Evolutionary conservation across 352 stramenopile genomes (phyloP).

Genomic region (Phytophthora pini): DNA sequence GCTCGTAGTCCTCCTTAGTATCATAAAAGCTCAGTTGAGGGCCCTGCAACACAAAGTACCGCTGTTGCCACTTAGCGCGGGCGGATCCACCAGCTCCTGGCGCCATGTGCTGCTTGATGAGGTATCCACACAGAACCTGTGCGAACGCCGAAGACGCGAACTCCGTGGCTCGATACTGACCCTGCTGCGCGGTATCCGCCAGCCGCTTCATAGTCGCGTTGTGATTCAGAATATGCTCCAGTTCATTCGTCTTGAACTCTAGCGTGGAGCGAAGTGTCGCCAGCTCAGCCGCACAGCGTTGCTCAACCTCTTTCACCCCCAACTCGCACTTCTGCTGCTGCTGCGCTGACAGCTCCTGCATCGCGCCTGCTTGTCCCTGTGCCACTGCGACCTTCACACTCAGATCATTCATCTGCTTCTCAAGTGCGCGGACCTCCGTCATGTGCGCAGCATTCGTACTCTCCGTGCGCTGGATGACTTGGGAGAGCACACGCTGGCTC

Average conservation of each 20-base stretch:
- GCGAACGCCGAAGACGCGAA: slow-evolving; percentile 76
- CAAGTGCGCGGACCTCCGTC: slow-evolving; percentile 73
- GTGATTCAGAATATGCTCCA: slow-evolving; percentile 89
- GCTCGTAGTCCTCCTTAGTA: slow-evolving; percentile 89
- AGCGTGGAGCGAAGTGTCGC: slow-evolving; percentile 67
- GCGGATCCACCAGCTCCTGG: slow-evolving; percentile 43
- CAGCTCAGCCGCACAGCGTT: slow-evolving; percentile 75
- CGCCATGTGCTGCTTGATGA: slow-evolving; percentile 86
- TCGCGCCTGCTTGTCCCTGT: slow-evolving; percentile 80
- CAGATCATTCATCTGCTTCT: slow-evolving; percentile 84
- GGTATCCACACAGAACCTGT: slow-evolving; percentile 78
- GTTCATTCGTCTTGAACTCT: slow-evolving; percentile 89
- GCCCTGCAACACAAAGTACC: slow-evolving; percentile 88
- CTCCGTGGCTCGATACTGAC: slow-evolving; percentile 87
- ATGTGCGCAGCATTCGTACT: slow-evolving; percentile 78
- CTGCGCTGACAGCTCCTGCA: slow-evolving; percentile 81
- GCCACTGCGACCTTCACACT: slow-evolving; percentile 84
- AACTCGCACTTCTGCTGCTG: slow-evolving; percentile 83
- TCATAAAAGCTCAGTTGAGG: slow-evolving; percentile 84
- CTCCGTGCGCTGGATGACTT: slow-evolving; percentile 84
- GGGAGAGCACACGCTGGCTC: slow-evolving; percentile 71
- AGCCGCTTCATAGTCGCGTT: slow-evolving; percentile 89
- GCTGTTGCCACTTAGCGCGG: slow-evolving; percentile 85
- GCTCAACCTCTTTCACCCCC: slow-evolving; percentile 78
- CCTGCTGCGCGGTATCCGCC: slow-evolving; percentile 84